phyloP scores from a whole-genome alignment of 2,329 filamentous ascomycete genomes.

The Fusarium mundagurra region DNA sequence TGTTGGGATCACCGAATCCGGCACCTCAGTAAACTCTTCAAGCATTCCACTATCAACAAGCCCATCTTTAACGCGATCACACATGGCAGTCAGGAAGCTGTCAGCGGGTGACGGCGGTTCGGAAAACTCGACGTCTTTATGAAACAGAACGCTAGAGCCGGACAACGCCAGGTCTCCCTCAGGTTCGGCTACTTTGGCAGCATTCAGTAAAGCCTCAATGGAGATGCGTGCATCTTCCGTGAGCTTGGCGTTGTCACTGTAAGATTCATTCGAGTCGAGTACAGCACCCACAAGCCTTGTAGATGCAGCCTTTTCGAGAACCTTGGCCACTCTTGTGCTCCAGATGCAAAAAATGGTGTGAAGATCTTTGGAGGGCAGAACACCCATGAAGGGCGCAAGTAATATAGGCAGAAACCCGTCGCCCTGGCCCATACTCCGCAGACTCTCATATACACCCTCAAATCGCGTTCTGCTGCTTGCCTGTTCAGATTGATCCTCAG shows the following conservation, averaged over 20 bases:
- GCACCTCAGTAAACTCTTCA: background rate
- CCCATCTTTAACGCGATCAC: background rate
- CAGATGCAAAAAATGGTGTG: background rate
- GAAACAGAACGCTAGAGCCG: background rate
- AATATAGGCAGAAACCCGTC: background rate
- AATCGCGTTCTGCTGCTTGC: background rate
- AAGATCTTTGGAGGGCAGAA: background rate
- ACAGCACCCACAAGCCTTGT: background rate
- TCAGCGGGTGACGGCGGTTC: background rate
- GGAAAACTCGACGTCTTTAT: background rate
- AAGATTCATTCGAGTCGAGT: background rate
- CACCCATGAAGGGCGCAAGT: background rate
- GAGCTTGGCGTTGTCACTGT: background rate
- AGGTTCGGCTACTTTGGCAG: background rate
- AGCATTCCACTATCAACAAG: background rate
- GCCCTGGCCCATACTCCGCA: background rate
- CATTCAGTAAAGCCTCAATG: background rate
- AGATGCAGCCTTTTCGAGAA: background rate
- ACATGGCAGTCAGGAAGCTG: background rate
- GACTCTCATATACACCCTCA: background rate
- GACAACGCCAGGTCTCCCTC: background rate
- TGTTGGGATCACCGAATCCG: background rate
- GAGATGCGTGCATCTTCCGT: background rate
- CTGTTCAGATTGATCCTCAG: background rate
- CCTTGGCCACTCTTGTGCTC: background rate